Conservation (phyloP, 169 alveolate genomes). For the Eimeria maxima region DNA sequence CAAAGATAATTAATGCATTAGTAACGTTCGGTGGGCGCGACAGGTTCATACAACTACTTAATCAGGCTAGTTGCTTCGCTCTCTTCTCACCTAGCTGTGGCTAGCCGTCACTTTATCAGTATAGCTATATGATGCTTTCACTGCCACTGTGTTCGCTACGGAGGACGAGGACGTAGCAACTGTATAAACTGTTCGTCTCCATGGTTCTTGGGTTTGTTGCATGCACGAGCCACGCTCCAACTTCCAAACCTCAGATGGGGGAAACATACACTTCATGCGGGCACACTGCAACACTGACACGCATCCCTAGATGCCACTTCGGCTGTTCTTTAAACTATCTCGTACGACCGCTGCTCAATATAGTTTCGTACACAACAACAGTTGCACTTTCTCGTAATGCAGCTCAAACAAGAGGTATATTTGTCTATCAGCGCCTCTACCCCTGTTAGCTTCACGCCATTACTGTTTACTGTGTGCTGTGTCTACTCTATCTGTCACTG, state of each 20-base stretch:
- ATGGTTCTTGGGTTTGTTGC: not conserved
- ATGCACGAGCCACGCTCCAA: not conserved
- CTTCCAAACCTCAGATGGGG: not conserved
- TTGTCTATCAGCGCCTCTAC: not conserved
- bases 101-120: not conserved
- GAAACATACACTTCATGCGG: not conserved
- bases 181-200: too few species aligned
- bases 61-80: too few species aligned
- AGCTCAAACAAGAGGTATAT: not conserved
- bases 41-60: not conserved
- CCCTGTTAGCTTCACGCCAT: not conserved
- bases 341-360: too few species aligned
- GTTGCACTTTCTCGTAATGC: not conserved
- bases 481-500: too few species aligned
- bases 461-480: not conserved
- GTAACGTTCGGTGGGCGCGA: not conserved
- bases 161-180: too few species aligned
- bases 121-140: too few species aligned
- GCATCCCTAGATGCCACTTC: not conserved
- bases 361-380: too few species aligned
- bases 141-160: too few species aligned
- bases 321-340: not conserved
- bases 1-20: too few species aligned
- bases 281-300: not conserved
- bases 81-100: not conserved